Base-by-base conservation (phyloP, 2,329 filamentous ascomycete genomes). In the Colletotrichum sp. region DNA sequence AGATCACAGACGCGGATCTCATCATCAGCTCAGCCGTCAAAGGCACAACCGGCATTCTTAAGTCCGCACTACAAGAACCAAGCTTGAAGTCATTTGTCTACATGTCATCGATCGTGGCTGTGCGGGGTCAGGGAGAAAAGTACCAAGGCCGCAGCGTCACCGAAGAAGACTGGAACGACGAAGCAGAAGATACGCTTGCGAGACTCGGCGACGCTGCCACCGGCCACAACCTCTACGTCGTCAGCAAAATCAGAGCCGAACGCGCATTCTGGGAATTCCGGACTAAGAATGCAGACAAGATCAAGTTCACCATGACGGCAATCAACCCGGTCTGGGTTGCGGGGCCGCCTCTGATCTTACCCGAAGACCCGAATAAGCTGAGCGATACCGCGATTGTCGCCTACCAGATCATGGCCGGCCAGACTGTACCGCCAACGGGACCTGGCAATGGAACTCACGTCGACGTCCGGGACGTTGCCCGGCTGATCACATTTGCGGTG, bases 1-100 rank as follows among this genome's bases (percentile, higher is more conserved):
- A 86, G 63, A 81, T 81, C 6, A 79, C 84, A 0, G 81, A 89
- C 19, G 86, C 88, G 2, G 81, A 87, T 15, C 78, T 82, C 1
- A 85, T 88, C 11, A 86, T 91, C 22, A 82, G 85, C 0, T 81
- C 82, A 1, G 85, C 83, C 1, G 79, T 87, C 8, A 76, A 79
- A 1, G 84, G 84, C 8, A 81, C 82, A 1, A 78, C 82, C 6
- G 84, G 85, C 48, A 82, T 87, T 6, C 81, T 90, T 2, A 80
- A 83, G 2, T 84, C 88, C 3, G 86, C 86, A 0, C 79, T 82
- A 1, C 84, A 84, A 44, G 83, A 86, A 15, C 80, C 85, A 0
- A 84, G 82, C 0, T 78, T 90, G 22, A 86, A 85, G 71, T 80
- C 44, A 2, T 77, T 83, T 22, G 79, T 83, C 1, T 83, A 76